Percentiles rank a stretch among this genome's conserved stretches.
These are phyloP conservation scores for Capsicum rhomboideum DNA, from an alignment of 257 asterid genomes.

Conservation along the genomic window DNA sequence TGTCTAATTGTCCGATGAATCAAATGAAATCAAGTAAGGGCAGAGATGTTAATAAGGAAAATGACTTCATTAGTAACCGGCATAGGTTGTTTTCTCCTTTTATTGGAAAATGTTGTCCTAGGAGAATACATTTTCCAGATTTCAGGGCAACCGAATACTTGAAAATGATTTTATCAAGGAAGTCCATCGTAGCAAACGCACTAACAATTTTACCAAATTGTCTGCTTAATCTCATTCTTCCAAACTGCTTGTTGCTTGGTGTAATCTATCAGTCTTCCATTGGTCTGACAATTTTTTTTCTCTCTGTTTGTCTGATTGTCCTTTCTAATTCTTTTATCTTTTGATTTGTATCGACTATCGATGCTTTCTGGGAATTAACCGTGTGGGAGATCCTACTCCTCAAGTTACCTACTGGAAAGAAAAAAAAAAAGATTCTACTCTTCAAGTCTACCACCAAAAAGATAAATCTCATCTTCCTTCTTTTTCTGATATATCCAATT, in stretches of 20 bases:
- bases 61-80: neutral
- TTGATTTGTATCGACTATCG: neutral
- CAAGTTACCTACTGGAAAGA: neutral
- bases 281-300: neutral
- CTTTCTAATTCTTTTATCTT: neutral
- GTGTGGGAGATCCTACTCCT: neutral
- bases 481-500: neutral
- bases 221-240: neutral
- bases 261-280: neutral
- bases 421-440: neutral
- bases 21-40: neutral
- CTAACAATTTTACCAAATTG: neutral
- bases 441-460: neutral
- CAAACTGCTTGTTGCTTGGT: neutral
- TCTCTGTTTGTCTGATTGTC: neutral
- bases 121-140: neutral
- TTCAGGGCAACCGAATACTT: neutral
- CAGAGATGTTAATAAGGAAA: neutral
- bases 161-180: neutral
- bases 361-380: neutral
- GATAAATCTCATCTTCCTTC: neutral
- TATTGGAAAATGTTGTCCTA: neutral
- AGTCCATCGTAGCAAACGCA: neutral
- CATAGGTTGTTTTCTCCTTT: neutral
- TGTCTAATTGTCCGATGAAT: neutral